Percentiles rank a stretch among this genome's conserved stretches.
These are phyloP conservation scores for Tetraselmis chui DNA, from an alignment of 139 green algal genomes.

Conservation along the genomic window DNA sequence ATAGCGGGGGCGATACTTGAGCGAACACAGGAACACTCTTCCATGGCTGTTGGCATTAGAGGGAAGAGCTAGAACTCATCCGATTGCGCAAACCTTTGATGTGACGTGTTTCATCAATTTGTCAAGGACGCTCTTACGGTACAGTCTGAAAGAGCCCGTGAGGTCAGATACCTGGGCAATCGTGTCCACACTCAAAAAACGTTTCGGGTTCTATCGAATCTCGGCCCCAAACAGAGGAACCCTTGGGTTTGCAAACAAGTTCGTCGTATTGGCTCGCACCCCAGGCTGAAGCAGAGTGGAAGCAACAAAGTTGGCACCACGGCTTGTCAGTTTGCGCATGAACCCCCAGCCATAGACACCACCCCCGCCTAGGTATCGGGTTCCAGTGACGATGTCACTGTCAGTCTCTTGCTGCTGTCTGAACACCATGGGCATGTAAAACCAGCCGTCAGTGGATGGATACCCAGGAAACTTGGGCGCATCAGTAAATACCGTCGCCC, in stretches of 20 bases:
- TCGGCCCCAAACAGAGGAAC: too few species aligned
- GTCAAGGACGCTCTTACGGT: conserved; percentile 46
- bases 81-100: conserved; percentile 20
- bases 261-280: too few species aligned
- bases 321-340: conserved; percentile 78
- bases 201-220: too few species aligned
- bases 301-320: conserved; percentile 88
- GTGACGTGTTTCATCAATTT: conserved; percentile 34
- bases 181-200: too few species aligned
- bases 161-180: conserved; percentile 78
- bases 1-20: too few species aligned
- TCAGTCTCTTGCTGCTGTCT: conserved; percentile 48
- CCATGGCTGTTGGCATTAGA: not conserved
- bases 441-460: too few species aligned
- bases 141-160: conserved; percentile 90
- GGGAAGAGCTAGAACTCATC: too few species aligned
- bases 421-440: conserved; percentile 47
- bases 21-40: too few species aligned
- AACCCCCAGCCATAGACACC: conserved; percentile 89
- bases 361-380: conserved; percentile 66
- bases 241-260: too few species aligned
- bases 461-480: too few species aligned
- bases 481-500: too few species aligned
- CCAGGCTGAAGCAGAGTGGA: conserved; percentile 63
- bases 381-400: conserved; percentile 84